A percentile compares a stretch with the other conserved stretches of the same genome.
phyloP scores from a whole-genome alignment of 163 green algal species.

The Chlamydomonas reinhardtii region DNA sequence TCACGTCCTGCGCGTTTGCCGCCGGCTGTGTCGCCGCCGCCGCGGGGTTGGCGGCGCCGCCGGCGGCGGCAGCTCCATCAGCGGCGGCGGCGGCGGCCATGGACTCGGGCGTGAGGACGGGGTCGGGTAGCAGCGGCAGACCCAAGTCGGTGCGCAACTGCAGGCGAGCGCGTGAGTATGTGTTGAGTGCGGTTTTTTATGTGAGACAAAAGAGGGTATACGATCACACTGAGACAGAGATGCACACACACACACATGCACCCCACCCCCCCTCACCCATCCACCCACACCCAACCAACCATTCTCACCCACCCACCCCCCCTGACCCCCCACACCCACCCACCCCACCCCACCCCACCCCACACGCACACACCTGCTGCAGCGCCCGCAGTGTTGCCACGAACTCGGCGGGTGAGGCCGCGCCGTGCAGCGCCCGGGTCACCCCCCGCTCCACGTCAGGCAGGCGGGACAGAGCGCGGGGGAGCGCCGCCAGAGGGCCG shows the following conservation, averaged over 20 bases:
- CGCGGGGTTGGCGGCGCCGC: neutral
- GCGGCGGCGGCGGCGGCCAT: too few relatives aligned
- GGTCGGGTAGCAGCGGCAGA: conserved; percentile 26
- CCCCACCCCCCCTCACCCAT: too few relatives aligned
- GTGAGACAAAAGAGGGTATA: too few relatives aligned
- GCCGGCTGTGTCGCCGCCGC: neutral
- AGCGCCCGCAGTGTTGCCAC: conserved; percentile 65
- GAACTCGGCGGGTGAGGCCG: conserved; percentile 81
- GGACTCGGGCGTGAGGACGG: neutral
- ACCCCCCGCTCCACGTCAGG: conserved; percentile 87
- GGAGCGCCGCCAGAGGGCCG: conserved; percentile 5
- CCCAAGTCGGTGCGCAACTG: conserved; percentile 31
- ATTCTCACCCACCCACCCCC: neutral
- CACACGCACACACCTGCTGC: conserved; percentile 33
- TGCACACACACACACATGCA: too few relatives aligned
- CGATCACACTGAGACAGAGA: too few relatives aligned
- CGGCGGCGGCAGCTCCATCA: neutral
- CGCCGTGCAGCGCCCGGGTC: conserved; percentile 82
- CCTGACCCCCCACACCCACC: neutral
- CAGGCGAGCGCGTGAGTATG: neutral
- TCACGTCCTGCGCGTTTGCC: too few relatives aligned
- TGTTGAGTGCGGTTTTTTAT: too few relatives aligned
- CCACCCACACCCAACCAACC: too few relatives aligned
- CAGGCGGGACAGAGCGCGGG: conserved; percentile 56
- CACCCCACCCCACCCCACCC: neutral